phyloP scores from a whole-genome alignment of 805 yeast genomes.

The Naumovozyma baii region DNA sequence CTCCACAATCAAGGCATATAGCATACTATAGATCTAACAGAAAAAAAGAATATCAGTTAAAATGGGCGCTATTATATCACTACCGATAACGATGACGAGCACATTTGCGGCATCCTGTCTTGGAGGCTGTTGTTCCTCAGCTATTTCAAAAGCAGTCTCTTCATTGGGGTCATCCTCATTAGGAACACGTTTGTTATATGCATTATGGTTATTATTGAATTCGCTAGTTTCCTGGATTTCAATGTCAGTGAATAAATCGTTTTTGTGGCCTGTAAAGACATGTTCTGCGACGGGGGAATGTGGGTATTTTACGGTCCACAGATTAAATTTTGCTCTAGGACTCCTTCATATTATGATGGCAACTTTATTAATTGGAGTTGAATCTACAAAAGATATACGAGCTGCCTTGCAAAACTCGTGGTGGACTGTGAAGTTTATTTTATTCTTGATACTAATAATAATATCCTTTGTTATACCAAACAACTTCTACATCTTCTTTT shows the following conservation, averaged over 20 bases:
- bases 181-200: slow-evolving; percentile 82
- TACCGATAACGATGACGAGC: slow-evolving; percentile 58
- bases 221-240: slow-evolving; percentile 82
- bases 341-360: slow-evolving; percentile 67
- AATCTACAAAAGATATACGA: slow-evolving; percentile 67
- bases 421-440: slow-evolving; percentile 70
- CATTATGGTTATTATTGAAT: slow-evolving; percentile 63
- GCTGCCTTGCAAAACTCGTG: slow-evolving; percentile 82
- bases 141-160: slow-evolving; percentile 45
- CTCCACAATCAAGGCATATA: neutral
- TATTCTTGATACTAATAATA: slow-evolving; percentile 48
- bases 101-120: slow-evolving; percentile 60
- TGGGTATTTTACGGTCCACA: slow-evolving; percentile 90
- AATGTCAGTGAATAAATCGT: slow-evolving; percentile 71
- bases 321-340: slow-evolving; percentile 84
- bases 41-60: no score
- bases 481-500: slow-evolving; percentile 76
- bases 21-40: neutral
- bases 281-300: slow-evolving; percentile 81
- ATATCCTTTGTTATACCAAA: slow-evolving; percentile 78
- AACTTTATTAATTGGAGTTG: slow-evolving; percentile 56
- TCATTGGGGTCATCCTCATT: slow-evolving; percentile 57
- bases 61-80: slow-evolving; percentile 64
- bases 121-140: slow-evolving; percentile 74
- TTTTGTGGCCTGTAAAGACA: slow-evolving; percentile 60